A percentile compares a stretch with the other conserved stretches of the same genome.
Evolutionary conservation across 257 asterid species (phyloP).

Genomic region (Buddleja alternifolia): DNA sequence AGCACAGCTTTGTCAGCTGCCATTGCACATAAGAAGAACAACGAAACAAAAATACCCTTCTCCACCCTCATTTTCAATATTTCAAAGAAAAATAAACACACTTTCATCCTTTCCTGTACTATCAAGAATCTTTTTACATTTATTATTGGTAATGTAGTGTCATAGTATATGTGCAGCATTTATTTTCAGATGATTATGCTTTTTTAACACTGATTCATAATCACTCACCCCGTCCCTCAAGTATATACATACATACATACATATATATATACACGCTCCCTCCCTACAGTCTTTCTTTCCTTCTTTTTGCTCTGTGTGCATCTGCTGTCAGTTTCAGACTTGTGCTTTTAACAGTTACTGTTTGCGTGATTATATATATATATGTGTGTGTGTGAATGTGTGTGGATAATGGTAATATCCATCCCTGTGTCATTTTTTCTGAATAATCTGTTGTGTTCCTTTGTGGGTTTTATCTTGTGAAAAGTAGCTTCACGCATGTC

Average conservation of each 20-base stretch:
- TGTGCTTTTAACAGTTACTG: conserved; percentile 34
- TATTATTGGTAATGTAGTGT: not conserved
- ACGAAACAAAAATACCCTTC: conserved; percentile 21
- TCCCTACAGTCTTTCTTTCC: conserved; percentile 36
- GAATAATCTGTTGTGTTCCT: conserved; percentile 23
- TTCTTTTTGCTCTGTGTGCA: conserved; percentile 42
- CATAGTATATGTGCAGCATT: conserved; percentile 22
- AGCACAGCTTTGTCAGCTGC: conserved; percentile 43
- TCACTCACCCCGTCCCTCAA: conserved; percentile 22
- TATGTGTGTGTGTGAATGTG: too few species aligned
- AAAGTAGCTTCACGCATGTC: conserved; percentile 42
- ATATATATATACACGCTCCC: conserved; percentile 18
- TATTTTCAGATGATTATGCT: conserved; percentile 44
- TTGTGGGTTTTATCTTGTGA: conserved; percentile 38
- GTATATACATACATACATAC: not conserved
- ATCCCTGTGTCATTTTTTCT: conserved; percentile 33
- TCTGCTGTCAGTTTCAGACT: conserved; percentile 53
- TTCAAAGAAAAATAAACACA: conserved; percentile 19
- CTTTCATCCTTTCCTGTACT: conserved; percentile 39
- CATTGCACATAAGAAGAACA: conserved; percentile 7
- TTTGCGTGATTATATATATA: too few species aligned
- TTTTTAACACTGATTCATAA: conserved; percentile 32
- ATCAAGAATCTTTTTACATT: conserved; percentile 15
- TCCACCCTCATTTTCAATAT: conserved; percentile 27
- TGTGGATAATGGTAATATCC: conserved; percentile 27